Conservation (phyloP, 257 asterid genomes). For the Solanum dulcamara region DNA sequence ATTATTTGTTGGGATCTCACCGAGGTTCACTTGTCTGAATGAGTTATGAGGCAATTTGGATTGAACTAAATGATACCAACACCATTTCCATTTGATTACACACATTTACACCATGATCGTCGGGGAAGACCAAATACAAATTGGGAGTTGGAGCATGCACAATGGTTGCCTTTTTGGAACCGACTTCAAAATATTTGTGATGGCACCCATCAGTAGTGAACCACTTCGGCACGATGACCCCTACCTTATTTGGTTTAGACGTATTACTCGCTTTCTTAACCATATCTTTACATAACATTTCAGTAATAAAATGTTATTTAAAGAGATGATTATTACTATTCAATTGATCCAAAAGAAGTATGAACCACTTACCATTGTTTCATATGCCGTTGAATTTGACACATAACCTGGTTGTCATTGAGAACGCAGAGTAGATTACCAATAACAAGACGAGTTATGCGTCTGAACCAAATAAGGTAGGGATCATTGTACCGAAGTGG, state of each 20-base stretch:
- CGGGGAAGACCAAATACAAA: not conserved
- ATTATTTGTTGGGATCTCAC: too few relatives aligned
- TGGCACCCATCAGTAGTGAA: not conserved
- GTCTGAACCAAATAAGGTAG: not conserved
- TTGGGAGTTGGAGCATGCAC: not conserved
- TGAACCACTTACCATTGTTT: not conserved
- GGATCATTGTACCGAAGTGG: not conserved
- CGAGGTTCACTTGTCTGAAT: not conserved
- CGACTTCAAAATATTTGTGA: not conserved
- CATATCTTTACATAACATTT: too few relatives aligned
- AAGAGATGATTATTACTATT: too few relatives aligned
- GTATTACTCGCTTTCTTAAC: not conserved
- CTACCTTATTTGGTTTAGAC: not conserved
- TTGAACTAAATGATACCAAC: not conserved
- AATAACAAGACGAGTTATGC: not conserved
- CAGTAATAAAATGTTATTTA: too few relatives aligned
- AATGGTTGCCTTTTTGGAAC: not conserved
- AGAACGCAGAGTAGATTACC: too few relatives aligned
- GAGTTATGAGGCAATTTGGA: not conserved
- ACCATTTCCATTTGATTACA: not conserved
- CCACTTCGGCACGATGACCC: not conserved
- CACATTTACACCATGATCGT: not conserved
- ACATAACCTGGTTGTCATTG: not conserved
- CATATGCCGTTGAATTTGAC: not conserved
- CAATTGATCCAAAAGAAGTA: not conserved